These are phyloP conservation scores for Zygoascus sp. DNA, from an alignment of 1,139 yeast genomes.

Conservation along the genomic window DNA sequence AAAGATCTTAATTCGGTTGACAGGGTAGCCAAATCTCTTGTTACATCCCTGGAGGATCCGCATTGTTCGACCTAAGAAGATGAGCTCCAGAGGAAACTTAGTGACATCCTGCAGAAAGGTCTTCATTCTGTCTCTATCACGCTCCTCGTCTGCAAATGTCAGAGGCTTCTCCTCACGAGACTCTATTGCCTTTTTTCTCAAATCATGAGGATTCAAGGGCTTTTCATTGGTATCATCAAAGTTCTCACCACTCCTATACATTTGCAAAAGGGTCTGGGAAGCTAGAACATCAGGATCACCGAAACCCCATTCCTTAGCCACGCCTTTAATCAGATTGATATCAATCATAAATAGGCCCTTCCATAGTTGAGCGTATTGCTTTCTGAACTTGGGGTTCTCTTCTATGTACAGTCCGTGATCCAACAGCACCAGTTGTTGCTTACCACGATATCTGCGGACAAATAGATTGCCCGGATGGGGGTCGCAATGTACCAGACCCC, in stretches of 20 bases:
- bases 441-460: conserved; percentile 41
- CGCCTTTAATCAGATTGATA: conserved; percentile 43
- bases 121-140: conserved; percentile 40
- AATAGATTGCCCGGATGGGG: conserved; percentile 80
- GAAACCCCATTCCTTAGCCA: conserved; percentile 65
- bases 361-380: conserved; percentile 62
- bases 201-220: not conserved
- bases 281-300: conserved; percentile 63
- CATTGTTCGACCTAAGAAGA: conserved; percentile 67
- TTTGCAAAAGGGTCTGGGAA: conserved; percentile 47
- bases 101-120: conserved; percentile 57
- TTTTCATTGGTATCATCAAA: not conserved
- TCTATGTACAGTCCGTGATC: conserved; percentile 72
- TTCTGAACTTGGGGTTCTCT: conserved; percentile 48
- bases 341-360: conserved; percentile 54
- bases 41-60: conserved; percentile 70
- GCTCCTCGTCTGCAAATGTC: conserved; percentile 38
- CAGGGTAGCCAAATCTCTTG: conserved; percentile 64
- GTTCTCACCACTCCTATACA: conserved; percentile 4
- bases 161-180: not conserved
- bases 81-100: conserved; percentile 58
- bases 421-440: conserved; percentile 54
- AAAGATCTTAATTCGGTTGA: conserved; percentile 60
- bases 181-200: not conserved
- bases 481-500: conserved; percentile 77